phyloP scores from a whole-genome alignment of 176 grass and related monocot species.

The Oryza brachyantha region DNA sequence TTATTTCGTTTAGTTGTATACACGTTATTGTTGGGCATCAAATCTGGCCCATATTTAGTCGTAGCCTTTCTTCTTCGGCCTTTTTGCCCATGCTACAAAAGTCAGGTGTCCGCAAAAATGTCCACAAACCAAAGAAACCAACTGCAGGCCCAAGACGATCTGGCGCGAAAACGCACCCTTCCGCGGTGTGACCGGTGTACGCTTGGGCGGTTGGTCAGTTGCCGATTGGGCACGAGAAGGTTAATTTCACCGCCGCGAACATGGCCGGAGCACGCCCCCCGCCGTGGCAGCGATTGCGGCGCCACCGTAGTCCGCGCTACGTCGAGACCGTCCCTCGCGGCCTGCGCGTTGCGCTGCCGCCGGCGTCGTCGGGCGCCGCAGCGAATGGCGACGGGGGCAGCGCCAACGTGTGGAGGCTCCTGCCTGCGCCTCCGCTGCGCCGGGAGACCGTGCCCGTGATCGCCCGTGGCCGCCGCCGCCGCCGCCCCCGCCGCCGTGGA shows the following conservation, averaged over 20 bases:
- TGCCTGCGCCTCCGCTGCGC: not conserved
- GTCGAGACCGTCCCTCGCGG: slow-evolving; percentile 11
- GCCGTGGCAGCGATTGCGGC: not conserved
- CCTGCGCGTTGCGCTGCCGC: not conserved
- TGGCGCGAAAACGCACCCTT: not conserved
- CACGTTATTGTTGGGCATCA: too few species aligned
- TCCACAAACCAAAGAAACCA: not conserved
- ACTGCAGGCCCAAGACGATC: too few species aligned
- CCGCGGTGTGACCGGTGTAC: too few species aligned
- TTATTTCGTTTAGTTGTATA: too few species aligned
- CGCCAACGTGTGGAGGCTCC: not conserved
- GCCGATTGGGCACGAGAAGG: too few species aligned
- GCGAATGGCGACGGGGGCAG: not conserved
- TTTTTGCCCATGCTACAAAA: too few species aligned
- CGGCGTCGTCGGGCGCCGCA: too few species aligned
- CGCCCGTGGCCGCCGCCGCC: not conserved
- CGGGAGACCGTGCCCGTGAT: not conserved
- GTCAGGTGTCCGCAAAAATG: too few species aligned
- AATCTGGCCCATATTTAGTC: too few species aligned
- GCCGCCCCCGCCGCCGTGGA: not conserved
- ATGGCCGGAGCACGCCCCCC: not conserved
- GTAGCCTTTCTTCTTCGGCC: too few species aligned
- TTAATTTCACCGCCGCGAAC: not conserved
- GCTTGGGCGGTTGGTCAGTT: not conserved
- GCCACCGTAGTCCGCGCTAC: not conserved